Evolutionary conservation across 2,329 filamentous ascomycete species (phyloP).

Genomic region (Onygenales sp.): DNA sequence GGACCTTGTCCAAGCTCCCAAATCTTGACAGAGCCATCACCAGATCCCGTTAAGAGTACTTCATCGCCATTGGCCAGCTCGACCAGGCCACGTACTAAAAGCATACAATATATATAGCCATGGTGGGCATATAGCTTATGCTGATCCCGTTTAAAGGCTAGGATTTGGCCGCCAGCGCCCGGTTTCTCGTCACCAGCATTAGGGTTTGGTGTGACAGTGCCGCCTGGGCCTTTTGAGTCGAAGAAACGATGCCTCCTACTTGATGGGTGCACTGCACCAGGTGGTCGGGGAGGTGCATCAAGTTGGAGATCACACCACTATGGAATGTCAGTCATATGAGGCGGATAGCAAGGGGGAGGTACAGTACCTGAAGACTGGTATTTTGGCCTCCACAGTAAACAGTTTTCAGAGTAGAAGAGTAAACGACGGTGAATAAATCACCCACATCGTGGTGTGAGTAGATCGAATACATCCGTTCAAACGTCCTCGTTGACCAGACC

Average conservation of each 20-base stretch:
- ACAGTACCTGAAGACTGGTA: slow-evolving; percentile 65
- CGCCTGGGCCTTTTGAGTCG: slow-evolving; percentile 79
- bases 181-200: slow-evolving; percentile 45
- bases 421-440: slow-evolving; percentile 91
- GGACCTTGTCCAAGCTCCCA: slow-evolving; percentile 63
- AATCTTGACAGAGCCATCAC: slow-evolving; percentile 89
- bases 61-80: slow-evolving; percentile 61
- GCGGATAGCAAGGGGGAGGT: not conserved
- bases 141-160: slow-evolving; percentile 74
- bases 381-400: slow-evolving; percentile 92
- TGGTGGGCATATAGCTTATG: slow-evolving; percentile 86
- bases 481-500: slow-evolving; percentile 72
- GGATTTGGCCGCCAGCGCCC: slow-evolving; percentile 50
- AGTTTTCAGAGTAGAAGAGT: slow-evolving; percentile 68
- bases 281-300: slow-evolving; percentile 51
- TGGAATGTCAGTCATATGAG: slow-evolving; percentile 13
- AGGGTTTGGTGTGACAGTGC: slow-evolving; percentile 65
- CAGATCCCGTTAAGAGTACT: slow-evolving; percentile 79
- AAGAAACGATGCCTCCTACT: slow-evolving; percentile 81
- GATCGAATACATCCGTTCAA: slow-evolving; percentile 74
- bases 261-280: slow-evolving; percentile 61
- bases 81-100: slow-evolving; percentile 66
- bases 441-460: slow-evolving; percentile 92
- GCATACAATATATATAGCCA: slow-evolving; percentile 95
- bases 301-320: slow-evolving; percentile 71